Evolutionary conservation across 164 flowering plant genomes (phyloP), one percentile per base, ranked within the genome.

Genomic region (Dillenia turbinata): DNA sequence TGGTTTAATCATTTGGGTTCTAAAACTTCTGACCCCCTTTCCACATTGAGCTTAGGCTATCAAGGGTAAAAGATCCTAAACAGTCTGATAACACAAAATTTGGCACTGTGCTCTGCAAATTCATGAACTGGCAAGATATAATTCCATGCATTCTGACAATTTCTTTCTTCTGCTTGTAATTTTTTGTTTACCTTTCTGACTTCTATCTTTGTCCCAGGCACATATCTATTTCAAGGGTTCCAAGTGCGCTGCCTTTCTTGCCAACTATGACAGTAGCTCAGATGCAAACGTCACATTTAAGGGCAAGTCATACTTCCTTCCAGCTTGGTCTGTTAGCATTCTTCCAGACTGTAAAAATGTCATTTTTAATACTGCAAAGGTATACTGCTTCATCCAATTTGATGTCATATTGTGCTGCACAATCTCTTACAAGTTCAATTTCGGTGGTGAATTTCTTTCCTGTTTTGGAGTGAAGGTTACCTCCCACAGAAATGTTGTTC

Each of bases 261-360:
- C 93, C 15, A 87, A 87, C 68, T 56, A 60, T 57, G 87, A 69
- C 62, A 70, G 53, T 53, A 62, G 22, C 26, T 59, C 50, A 24
- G 79, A 77, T 60, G 85, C 82, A 60, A 78, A 53, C 58, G 87
- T 85, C 47, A 61, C 69, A 12, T 87, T 87, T 57, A 78, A 73
- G 24, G 85, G 83, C 12, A 68, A 54, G 17, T 33, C 60, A 3
- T 87, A 83, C 66, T 22, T 22, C 57, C 81, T 87, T 61, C 90
- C 90, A 44, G 84, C 90, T 53, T 87, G 93, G 93, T 87, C 93
- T 26, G 86, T 85, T 8, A 87, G 93, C 88, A 85, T 87, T 47
- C 83, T 87, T 56, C 88, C 90, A 16, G 93, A 87, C 56, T 83
- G 90, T 60, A 76, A 73, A 68, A 85, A 81, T 63, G 85, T 74